Conservation (phyloP, 176 grass and related monocot genomes). For the Pharus latifolius region DNA sequence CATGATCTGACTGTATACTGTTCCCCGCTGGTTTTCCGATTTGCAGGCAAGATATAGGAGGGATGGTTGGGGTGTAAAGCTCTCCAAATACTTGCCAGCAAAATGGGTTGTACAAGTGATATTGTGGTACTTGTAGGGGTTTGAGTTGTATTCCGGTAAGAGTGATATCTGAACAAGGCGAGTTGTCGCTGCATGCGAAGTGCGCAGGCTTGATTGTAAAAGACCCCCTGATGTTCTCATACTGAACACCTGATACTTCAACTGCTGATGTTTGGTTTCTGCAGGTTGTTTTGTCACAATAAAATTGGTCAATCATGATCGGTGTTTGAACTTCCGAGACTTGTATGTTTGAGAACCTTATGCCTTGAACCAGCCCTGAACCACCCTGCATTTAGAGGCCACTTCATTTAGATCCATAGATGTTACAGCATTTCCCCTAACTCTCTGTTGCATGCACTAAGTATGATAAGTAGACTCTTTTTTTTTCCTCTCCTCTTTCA, state of each 20-base stretch:
- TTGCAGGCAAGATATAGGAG: slow-evolving; percentile 77
- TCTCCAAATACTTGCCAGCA: slow-evolving; percentile 80
- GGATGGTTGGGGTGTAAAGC: slow-evolving; percentile 47
- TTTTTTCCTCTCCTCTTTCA: no score
- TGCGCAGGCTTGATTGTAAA: slow-evolving; percentile 73
- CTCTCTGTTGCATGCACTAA: no score
- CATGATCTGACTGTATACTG: slow-evolving; percentile 45
- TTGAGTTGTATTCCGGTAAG: slow-evolving; percentile 59
- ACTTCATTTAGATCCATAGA: not conserved
- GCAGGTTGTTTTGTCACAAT: slow-evolving; percentile 55
- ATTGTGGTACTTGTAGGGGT: slow-evolving; percentile 24
- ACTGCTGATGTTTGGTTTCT: slow-evolving; percentile 60
- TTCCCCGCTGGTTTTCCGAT: slow-evolving; percentile 71
- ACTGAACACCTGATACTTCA: slow-evolving; percentile 48
- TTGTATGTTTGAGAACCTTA: slow-evolving; percentile 76
- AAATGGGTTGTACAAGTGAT: slow-evolving; percentile 53
- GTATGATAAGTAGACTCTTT: no score
- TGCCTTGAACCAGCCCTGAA: slow-evolving; percentile 53
- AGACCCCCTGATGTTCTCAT: slow-evolving; percentile 67
- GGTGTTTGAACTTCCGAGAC: slow-evolving; percentile 84
- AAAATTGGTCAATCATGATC: slow-evolving; percentile 84
- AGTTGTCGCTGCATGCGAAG: slow-evolving; percentile 71
- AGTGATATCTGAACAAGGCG: slow-evolving; percentile 63
- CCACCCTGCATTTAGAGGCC: slow-evolving; percentile 39
- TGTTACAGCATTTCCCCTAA: no score